These are phyloP conservation scores for Acanthochlamys bracteata DNA, from an alignment of 106 monocot genomes.

Conservation along the genomic window DNA sequence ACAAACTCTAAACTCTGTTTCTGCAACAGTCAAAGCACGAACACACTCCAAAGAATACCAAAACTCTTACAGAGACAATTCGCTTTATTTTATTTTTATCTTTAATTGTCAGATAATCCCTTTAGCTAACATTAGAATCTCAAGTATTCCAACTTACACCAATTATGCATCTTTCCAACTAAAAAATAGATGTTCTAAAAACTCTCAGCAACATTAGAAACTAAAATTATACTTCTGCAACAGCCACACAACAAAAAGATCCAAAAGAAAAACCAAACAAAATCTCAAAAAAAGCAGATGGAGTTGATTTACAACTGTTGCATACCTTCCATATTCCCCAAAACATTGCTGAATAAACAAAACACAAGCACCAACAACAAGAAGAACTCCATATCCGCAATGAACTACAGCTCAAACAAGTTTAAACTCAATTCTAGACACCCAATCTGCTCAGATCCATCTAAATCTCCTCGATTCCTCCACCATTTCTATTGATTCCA, in stretches of 20 bases:
- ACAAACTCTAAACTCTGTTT: too few relatives aligned
- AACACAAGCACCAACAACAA: conserved; percentile 20
- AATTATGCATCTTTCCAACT: too few relatives aligned
- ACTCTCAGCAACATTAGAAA: too few relatives aligned
- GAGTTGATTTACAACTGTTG: neutral
- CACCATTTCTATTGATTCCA: neutral
- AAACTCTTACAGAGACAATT: too few relatives aligned
- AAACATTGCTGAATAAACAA: conserved; percentile 19
- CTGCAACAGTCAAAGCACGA: too few relatives aligned
- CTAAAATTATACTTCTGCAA: too few relatives aligned
- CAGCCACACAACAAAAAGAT: neutral
- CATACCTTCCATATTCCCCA: conserved; percentile 34
- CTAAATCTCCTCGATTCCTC: neutral
- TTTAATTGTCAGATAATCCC: too few relatives aligned
- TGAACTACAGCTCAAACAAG: conserved; percentile 1
- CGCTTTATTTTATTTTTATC: too few relatives aligned
- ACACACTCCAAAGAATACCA: too few relatives aligned
- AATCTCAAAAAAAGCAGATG: neutral
- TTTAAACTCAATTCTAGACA: neutral
- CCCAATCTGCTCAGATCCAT: neutral
- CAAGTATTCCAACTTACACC: too few relatives aligned
- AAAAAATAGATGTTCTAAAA: too few relatives aligned
- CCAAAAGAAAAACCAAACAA: neutral
- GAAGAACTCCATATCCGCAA: conserved; percentile 13
- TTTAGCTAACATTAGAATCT: too few relatives aligned